Base-by-base conservation (phyloP, 768 basidiomycete species). In the Amylocystis lapponica region DNA sequence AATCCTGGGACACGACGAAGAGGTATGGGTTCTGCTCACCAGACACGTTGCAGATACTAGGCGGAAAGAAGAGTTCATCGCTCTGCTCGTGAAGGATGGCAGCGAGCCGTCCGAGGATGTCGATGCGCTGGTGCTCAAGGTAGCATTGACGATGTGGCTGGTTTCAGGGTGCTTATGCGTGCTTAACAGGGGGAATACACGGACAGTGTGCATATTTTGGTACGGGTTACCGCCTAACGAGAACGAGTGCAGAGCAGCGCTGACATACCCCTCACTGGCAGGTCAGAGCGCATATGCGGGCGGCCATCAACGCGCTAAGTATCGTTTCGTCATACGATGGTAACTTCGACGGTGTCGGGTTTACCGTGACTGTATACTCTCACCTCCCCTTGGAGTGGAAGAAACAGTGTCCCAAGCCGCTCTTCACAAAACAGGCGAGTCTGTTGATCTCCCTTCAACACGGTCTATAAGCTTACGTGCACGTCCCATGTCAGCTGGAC, bases 1-100 rank as follows among this genome's bases (percentile, higher is more conserved):
- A 5, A 17, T 32, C 35, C 9, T 25, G 3, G 12, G 33, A 5
- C 13, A 34, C 21, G 56, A 53, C 14, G 53, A 68, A 22, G 81
- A 88, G 33, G 69, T 96, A 5, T 95, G 86, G 88, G 54, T 94
- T 7, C 72, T 93, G 2, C 71, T 97, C 2, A 84, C 83, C 0
- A 77, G 90, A 22, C 94, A 98, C 59, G 59, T 85, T 7, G 59
- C 61, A 1, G 69, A 82, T 48, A 83, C 78, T n/a, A 71, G 66
- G 35, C 68, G 75, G 30, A 71, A 66, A 5, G 65, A 72, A 1
- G 83, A 88, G 47, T 93, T 80, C 57, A 80, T 89, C 36, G 76
- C 86, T 6, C 56, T 93, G 19, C 22, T 45, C 17, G 43, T 45
- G 19, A 70, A 67, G 70, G 45, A 48, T 4, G 78, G 80, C 42